These are phyloP conservation scores for Ascosphaera apis DNA, from an alignment of 2,329 filamentous ascomycete genomes.

Conservation along the genomic window DNA sequence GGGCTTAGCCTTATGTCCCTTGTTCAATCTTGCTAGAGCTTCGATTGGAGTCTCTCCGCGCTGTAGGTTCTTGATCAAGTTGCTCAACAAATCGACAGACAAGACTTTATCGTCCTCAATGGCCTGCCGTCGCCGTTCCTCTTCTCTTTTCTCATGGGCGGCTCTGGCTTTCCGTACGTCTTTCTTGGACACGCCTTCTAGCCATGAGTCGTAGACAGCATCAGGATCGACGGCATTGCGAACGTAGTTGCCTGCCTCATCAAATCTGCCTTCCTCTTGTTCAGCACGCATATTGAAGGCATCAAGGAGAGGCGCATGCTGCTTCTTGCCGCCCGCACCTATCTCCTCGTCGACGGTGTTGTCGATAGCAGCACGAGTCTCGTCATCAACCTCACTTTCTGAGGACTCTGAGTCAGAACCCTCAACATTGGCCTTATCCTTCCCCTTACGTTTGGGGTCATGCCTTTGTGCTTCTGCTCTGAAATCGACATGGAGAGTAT, in stretches of 20 bases:
- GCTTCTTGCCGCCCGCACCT: slow-evolving; percentile 73
- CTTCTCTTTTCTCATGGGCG: slow-evolving; percentile 66
- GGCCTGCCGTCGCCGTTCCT: slow-evolving; percentile 47
- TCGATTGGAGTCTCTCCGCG: slow-evolving; percentile 71
- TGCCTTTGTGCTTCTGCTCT: slow-evolving; percentile 18
- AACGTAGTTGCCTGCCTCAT: slow-evolving; percentile 76
- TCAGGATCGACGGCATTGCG: slow-evolving; percentile 76
- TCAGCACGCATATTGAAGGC: slow-evolving; percentile 87
- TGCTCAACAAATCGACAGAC: slow-evolving; percentile 48
- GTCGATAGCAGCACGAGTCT: slow-evolving; percentile 45
- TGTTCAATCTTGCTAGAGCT: slow-evolving; percentile 60
- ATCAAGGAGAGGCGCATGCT: slow-evolving; percentile 79
- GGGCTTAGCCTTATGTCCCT: slow-evolving; percentile 33
- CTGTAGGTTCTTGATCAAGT: slow-evolving; percentile 51
- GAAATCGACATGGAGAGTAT: slow-evolving; percentile 39
- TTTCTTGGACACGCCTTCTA: slow-evolving; percentile 80
- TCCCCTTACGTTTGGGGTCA: slow-evolving; percentile 20
- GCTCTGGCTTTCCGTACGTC: slow-evolving; percentile 75
- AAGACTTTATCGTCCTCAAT: slow-evolving; percentile 52
- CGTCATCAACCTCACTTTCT: slow-evolving; percentile 39
- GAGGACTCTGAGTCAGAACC: slow-evolving; percentile 30
- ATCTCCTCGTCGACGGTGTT: slow-evolving; percentile 70
- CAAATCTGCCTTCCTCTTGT: slow-evolving; percentile 80
- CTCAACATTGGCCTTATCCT: slow-evolving; percentile 36
- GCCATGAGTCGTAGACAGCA: slow-evolving; percentile 74